Percentiles rank a stretch among this genome's conserved stretches.
These are phyloP conservation scores for Colletotrichum scovillei DNA, from an alignment of 2,329 filamentous ascomycete species.

Conservation along the genomic window DNA sequence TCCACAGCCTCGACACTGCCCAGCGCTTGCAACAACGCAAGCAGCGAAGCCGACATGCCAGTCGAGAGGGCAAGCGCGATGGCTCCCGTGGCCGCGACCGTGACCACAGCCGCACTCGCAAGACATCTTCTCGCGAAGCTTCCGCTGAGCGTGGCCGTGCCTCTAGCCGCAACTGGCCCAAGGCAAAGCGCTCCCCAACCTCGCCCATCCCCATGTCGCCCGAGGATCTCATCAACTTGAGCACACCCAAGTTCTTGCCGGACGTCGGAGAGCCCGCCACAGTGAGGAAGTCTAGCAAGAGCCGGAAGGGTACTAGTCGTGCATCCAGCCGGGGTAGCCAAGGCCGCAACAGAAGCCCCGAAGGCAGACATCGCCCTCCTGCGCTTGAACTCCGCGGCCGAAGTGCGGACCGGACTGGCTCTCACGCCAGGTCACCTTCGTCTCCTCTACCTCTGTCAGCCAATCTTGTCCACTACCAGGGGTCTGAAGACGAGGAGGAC, in stretches of 20 bases:
- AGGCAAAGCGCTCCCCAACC: conserved; percentile 87
- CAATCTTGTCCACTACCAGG: conserved; percentile 62
- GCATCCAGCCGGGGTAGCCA: conserved; percentile 59
- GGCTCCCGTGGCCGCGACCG: conserved; percentile 53
- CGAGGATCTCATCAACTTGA: conserved; percentile 78
- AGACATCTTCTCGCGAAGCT: conserved; percentile 64
- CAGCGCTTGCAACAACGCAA: conserved; percentile 68
- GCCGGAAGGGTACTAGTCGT: conserved; percentile 54
- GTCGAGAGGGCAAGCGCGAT: conserved; percentile 58
- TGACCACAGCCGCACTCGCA: conserved; percentile 60
- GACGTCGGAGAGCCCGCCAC: conserved; percentile 54
- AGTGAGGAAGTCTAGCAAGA: conserved; percentile 54
- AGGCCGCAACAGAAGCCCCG: conserved; percentile 57
- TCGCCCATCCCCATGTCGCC: conserved; percentile 96
- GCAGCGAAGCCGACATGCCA: conserved; percentile 66
- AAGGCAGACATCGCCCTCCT: conserved; percentile 52
- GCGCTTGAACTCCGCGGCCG: conserved; percentile 69
- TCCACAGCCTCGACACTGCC: conserved; percentile 85
- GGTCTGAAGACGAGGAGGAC: conserved; percentile 75
- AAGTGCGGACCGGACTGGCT: conserved; percentile 69
- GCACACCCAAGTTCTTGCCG: conserved; percentile 53
- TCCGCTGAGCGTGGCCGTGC: conserved; percentile 79
- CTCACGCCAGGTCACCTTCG: conserved; percentile 77
- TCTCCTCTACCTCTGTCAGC: conserved; percentile 83
- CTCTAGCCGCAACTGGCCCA: conserved; percentile 73